These are phyloP conservation scores for Fragaria nilgerrensis DNA, from an alignment of 306 rosid species.

Conservation along the genomic window DNA sequence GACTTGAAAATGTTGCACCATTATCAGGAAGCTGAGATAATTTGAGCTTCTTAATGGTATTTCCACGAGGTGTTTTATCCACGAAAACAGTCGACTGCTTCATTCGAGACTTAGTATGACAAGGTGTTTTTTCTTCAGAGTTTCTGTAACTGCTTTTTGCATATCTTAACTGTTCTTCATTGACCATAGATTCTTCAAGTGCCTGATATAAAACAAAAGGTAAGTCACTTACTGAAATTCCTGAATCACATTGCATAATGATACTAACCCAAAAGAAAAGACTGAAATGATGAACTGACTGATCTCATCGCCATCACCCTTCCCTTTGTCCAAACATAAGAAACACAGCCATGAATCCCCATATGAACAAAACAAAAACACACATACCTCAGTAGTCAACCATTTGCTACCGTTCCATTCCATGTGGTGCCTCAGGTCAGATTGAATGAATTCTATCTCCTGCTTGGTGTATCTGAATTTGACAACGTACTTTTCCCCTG, in stretches of 20 bases:
- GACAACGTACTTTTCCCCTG: neutral
- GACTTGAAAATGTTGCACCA: neutral
- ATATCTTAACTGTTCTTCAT: neutral
- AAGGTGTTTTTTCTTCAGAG: constrained; percentile 3
- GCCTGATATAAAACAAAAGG: constrained; percentile 7
- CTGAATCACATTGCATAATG: neutral
- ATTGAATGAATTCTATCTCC: neutral
- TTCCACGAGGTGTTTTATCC: neutral
- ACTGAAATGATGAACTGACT: neutral
- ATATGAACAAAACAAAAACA: neutral
- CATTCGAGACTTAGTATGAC: neutral
- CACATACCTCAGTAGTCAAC: neutral
- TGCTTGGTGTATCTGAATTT: neutral
- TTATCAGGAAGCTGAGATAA: neutral
- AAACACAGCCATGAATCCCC: neutral
- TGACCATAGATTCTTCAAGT: neutral
- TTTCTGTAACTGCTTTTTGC: neutral
- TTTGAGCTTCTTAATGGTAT: neutral
- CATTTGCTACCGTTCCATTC: constrained; percentile 7
- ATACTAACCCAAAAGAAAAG: neutral
- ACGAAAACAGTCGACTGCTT: neutral
- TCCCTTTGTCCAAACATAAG: neutral
- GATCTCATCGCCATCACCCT: neutral
- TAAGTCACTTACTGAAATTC: constrained; percentile 1
- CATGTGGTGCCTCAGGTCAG: neutral